A percentile compares a stretch with the other conserved stretches of the same genome.
These are phyloP conservation scores for Fusarium sp. DNA, from an alignment of 2,329 filamentous ascomycete genomes.

Conservation along the genomic window DNA sequence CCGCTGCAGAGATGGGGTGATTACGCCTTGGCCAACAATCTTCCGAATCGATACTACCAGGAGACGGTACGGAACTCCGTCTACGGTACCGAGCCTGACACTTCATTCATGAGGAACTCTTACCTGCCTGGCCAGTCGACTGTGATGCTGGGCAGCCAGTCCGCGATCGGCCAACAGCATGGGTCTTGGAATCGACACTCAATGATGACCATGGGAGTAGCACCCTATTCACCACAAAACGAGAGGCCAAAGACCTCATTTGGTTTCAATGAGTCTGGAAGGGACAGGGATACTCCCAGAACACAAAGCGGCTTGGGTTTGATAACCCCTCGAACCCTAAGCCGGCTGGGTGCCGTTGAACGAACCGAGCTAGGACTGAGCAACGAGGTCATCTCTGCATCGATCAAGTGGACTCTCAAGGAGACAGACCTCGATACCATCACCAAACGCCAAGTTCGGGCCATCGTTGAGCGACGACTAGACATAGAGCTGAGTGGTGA, in stretches of 20 bases:
- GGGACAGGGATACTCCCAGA: neutral
- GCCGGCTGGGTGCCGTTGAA: conserved; percentile 68
- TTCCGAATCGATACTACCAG: conserved; percentile 80
- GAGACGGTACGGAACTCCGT: conserved; percentile 55
- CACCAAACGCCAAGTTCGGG: conserved; percentile 95
- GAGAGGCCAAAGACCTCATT: conserved; percentile 65
- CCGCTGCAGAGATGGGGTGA: conserved; percentile 97
- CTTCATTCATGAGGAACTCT: conserved; percentile 70
- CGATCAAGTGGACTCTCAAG: conserved; percentile 79
- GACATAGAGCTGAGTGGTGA: conserved; percentile 89
- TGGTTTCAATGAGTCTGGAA: conserved; percentile 40
- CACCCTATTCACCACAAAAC: conserved; percentile 56
- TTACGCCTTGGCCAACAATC: conserved; percentile 83
- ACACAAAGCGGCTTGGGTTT: neutral
- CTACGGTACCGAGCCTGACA: conserved; percentile 55
- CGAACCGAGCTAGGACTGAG: conserved; percentile 70
- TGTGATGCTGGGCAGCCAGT: conserved; percentile 49
- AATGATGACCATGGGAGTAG: conserved; percentile 69
- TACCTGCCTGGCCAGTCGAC: conserved; percentile 83
- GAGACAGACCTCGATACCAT: conserved; percentile 94
- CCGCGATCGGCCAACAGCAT: neutral
- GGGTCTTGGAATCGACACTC: conserved; percentile 68
- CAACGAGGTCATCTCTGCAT: conserved; percentile 82
- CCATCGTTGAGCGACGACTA: conserved; percentile 88
- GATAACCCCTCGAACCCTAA: neutral